phyloP scores from a whole-genome alignment of 176 grass and related monocot genomes.

The Miscanthus lutarioriparius region DNA sequence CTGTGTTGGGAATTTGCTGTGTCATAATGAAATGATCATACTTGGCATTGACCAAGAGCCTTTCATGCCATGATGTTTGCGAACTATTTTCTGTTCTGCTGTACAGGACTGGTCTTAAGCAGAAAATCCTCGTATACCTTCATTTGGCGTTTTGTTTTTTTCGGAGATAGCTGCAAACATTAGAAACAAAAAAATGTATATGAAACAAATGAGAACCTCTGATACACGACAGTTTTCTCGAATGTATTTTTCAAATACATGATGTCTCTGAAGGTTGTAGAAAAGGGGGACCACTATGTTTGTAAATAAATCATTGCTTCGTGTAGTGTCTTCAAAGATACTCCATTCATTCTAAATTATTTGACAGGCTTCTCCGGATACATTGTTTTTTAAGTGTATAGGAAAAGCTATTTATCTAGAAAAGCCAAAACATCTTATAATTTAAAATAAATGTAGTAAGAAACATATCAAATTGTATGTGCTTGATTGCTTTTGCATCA shows the following conservation, averaged over 20 bases:
- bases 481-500: no score
- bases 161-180: not conserved
- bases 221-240: not conserved
- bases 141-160: not conserved
- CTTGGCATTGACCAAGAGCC: not conserved
- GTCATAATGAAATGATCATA: not conserved
- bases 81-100: not conserved
- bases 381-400: no score
- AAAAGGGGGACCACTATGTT: not conserved
- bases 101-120: not conserved
- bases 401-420: no score
- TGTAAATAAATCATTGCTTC: not conserved
- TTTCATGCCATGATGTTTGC: not conserved
- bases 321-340: conserved; percentile 21
- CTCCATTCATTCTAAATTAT: no score
- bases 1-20: not conserved
- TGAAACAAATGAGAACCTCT: not conserved
- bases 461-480: no score
- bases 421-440: no score
- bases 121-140: not conserved
- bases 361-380: no score
- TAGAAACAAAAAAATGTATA: not conserved
- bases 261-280: not conserved
- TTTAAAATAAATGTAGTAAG: no score
- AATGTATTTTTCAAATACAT: not conserved